Evolutionary conservation across 2,329 filamentous ascomycete species (phyloP).

Genomic region (Botryotinia calthae): DNA sequence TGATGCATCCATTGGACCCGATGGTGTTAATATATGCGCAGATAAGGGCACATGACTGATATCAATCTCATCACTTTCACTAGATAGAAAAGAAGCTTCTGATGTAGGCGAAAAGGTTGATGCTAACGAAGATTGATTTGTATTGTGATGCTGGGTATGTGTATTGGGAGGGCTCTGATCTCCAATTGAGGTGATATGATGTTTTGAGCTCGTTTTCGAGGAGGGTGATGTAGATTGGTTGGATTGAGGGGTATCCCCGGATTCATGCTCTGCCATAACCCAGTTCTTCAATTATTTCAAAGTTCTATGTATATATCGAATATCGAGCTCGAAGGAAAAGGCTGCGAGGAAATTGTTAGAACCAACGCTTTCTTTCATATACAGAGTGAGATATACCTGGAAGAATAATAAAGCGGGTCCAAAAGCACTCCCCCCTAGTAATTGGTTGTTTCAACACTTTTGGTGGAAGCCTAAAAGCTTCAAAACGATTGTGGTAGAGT

Average conservation of each 20-base stretch:
- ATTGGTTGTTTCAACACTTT: background rate
- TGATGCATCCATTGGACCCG: conserved; percentile 9
- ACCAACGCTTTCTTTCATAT: background rate
- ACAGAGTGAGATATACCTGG: conserved; percentile 8
- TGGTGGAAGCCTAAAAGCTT: conserved; percentile 10
- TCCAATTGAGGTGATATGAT: background rate
- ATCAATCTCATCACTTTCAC: conserved; percentile 29
- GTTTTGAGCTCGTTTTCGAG: background rate
- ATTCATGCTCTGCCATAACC: conserved; percentile 11
- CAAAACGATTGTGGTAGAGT: background rate
- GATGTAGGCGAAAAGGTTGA: background rate
- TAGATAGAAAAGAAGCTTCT: background rate
- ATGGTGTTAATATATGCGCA: background rate
- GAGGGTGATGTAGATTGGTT: background rate
- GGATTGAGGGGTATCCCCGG: background rate
- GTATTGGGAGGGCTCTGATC: background rate
- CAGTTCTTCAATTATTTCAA: background rate
- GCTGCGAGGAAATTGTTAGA: background rate
- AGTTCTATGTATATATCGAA: background rate
- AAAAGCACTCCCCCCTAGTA: background rate
- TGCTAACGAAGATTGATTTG: background rate
- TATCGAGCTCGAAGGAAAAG: background rate
- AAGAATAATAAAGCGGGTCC: background rate
- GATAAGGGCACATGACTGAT: conserved; percentile 32
- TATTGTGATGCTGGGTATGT: background rate